Percentiles rank a stretch among this genome's conserved stretches.
Evolutionary conservation across 331 rosid genomes (phyloP).

Genomic region (Rosa hybrid): DNA sequence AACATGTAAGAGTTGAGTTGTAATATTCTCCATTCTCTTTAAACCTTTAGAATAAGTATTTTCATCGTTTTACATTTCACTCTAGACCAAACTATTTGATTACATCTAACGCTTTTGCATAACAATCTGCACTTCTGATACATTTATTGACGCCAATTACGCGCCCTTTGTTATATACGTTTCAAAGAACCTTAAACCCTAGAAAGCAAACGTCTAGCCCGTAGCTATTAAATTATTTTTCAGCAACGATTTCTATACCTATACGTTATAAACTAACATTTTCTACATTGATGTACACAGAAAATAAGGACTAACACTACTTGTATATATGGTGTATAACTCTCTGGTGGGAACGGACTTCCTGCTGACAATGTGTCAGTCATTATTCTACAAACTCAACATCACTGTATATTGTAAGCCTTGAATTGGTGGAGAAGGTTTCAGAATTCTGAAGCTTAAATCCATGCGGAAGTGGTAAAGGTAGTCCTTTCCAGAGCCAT

Average conservation of each 20-base stretch:
- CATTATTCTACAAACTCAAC: slow-evolving; percentile 37
- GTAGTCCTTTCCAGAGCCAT: slow-evolving; percentile 55
- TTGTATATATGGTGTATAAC: neutral
- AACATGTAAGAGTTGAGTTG: too few relatives aligned
- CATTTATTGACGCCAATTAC: too few relatives aligned
- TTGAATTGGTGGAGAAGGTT: slow-evolving; percentile 44
- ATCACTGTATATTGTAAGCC: slow-evolving; percentile 56
- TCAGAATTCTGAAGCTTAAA: slow-evolving; percentile 51
- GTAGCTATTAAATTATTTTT: neutral
- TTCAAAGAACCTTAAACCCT: neutral
- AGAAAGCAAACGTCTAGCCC: neutral
- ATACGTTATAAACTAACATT: neutral
- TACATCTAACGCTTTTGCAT: too few relatives aligned
- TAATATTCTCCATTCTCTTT: too few relatives aligned
- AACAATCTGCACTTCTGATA: too few relatives aligned
- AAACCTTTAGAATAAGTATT: too few relatives aligned
- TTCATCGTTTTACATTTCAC: too few relatives aligned
- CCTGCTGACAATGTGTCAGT: slow-evolving; percentile 19
- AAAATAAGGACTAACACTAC: neutral
- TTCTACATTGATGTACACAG: slow-evolving; percentile 2
- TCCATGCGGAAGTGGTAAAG: slow-evolving; percentile 65
- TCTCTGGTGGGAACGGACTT: neutral
- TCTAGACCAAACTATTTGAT: too few relatives aligned
- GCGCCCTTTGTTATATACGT: too few relatives aligned
- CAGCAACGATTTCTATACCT: neutral